A percentile compares a stretch with the other conserved stretches of the same genome.
Evolutionary conservation across 352 stramenopile genomes (phyloP).

Genomic region (Phytophthora podocarpi): DNA sequence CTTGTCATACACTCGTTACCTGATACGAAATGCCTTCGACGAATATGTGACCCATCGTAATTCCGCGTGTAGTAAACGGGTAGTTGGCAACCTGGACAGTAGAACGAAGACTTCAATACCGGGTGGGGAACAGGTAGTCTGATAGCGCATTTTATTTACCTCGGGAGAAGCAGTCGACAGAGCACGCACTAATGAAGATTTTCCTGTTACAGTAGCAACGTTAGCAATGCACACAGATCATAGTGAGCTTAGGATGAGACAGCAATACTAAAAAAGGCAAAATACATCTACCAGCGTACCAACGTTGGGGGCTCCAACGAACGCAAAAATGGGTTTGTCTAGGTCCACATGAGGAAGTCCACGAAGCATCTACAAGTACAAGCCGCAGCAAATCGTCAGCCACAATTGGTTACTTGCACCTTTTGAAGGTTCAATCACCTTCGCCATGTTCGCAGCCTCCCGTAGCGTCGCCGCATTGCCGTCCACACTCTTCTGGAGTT

Average conservation of each 20-base stretch:
- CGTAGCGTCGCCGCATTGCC: conserved; percentile 43
- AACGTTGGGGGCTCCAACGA: conserved; percentile 86
- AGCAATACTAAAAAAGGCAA: not conserved
- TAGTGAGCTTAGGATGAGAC: not conserved
- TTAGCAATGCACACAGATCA: not conserved
- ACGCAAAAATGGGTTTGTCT: conserved; percentile 83
- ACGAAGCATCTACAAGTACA: conserved; percentile 55
- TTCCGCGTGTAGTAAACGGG: conserved; percentile 86
- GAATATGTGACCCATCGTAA: conserved; percentile 90
- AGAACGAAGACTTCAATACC: no score
- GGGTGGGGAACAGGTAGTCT: no score
- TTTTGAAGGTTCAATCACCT: conserved; percentile 33
- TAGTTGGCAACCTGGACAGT: conserved; percentile 80
- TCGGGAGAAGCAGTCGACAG: conserved; percentile 84
- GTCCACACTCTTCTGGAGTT: conserved; percentile 55
- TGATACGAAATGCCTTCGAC: conserved; percentile 84
- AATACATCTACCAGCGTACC: conserved; percentile 40
- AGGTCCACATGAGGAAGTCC: conserved; percentile 80
- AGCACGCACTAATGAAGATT: conserved; percentile 81
- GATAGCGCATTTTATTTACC: no score
- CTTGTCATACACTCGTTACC: conserved; percentile 27
- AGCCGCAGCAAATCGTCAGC: not conserved
- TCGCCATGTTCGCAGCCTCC: conserved; percentile 64
- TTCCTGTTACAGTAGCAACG: conserved; percentile 55
- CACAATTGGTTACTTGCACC: not conserved